These are phyloP conservation scores for Arthrobotrys sphaeroides DNA, from an alignment of 2,329 filamentous ascomycete genomes.

Conservation along the genomic window DNA sequence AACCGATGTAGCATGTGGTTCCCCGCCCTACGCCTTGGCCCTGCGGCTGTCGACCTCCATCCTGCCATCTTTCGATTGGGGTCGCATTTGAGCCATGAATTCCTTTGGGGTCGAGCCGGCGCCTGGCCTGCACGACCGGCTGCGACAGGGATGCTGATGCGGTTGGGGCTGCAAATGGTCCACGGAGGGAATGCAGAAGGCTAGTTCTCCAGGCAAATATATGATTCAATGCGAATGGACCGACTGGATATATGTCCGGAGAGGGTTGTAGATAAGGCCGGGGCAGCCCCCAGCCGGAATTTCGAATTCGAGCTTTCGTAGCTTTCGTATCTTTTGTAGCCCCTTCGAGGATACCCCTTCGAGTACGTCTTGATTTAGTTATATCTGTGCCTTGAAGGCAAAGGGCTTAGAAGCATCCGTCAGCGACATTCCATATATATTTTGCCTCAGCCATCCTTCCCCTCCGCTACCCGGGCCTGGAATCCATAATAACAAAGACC, in stretches of 20 bases:
- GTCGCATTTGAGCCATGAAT: constrained; percentile 31
- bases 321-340: constrained; percentile 7
- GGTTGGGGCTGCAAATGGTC: constrained; percentile 28
- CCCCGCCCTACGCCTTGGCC: constrained; percentile 51
- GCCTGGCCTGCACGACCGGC: constrained; percentile 11
- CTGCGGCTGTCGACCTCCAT: constrained; percentile 12
- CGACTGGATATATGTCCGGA: not conserved
- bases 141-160: constrained; percentile 39
- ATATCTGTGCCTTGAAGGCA: constrained; percentile 3
- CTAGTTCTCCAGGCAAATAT: no score
- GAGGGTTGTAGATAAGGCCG: not conserved
- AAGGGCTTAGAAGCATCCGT: not conserved
- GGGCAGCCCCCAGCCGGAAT: not conserved
- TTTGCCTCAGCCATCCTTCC: not conserved
- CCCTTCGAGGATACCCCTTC: not conserved
- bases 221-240: no score
- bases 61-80: constrained; percentile 14
- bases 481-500: not conserved
- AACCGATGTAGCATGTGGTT: constrained; percentile 54
- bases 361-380: not conserved
- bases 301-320: constrained; percentile 1
- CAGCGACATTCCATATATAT: constrained; percentile 9
- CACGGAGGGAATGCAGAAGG: no score
- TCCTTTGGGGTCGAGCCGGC: constrained; percentile 10
- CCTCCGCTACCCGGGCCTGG: constrained; percentile 5